Base-by-base conservation (phyloP, 805 yeast genomes). In the Candida ipomoeae region DNA sequence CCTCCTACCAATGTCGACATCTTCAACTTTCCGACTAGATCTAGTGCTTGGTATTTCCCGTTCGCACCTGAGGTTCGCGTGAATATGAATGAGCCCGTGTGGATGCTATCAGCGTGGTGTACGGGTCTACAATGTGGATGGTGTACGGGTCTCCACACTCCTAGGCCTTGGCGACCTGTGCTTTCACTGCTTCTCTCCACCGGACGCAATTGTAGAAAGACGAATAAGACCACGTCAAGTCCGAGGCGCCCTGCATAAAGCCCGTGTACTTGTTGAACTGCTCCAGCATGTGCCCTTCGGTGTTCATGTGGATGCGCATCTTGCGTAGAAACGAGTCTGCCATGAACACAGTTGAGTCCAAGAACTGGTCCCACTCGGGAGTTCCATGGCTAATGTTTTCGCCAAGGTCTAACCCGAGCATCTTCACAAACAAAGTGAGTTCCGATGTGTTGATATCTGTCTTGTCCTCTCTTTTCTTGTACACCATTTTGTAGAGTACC, bases 171-270 rank as follows among this genome's bases (percentile, higher is more conserved):
- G n/a, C n/a, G n/a, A 8, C 29, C 42, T 14, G n/a, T 17, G 18
- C 32, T 13, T 15, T 26, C 34, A 21, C 45, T 56, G 66, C 77
- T 31, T 61, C 55, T 65, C 94, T 82, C 83, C 87, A 80, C 64
- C 84, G 75, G 50, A 79, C 70, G 10, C 92, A 81, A 57, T 81
- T 78, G 82, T 85, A 83, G 42, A 87, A 80, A 4, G 96, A 78
- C 32, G 89, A 81, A 64, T 89, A 89, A 53, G 95, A 85, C 98
- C 98, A 92, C 4, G 97, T 91, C 58, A 92, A 78, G 59, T 87
- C 81, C 49, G 71, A 68, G 0, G 98, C 98, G 6, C 98, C 98
- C 66, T 84, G 86, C 85, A 89, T 81, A 64, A 68, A 89, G 0
- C 98, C 98, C 39, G 78, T 81, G 59, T 83, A 78, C 61, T 79